Conservation (phyloP, 306 rosid species). For the Medicago lupulina region DNA sequence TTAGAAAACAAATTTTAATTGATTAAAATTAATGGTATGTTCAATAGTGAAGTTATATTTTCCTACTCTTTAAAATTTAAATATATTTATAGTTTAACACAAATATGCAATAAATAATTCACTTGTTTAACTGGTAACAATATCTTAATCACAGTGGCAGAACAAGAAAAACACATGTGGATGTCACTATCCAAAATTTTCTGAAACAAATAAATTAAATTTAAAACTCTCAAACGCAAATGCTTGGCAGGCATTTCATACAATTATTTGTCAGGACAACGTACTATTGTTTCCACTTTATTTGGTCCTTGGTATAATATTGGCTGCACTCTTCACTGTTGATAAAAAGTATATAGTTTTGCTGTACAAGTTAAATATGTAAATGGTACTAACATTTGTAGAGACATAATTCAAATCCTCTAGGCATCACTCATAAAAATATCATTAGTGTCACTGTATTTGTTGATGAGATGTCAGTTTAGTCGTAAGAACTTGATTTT, state of each 20-base stretch:
- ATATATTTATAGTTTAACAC: neutral
- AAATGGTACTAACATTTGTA: neutral
- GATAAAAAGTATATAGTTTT: neutral
- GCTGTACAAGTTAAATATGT: slow-evolving; percentile 13
- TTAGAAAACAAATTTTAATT: too few species aligned
- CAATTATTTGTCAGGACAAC: slow-evolving; percentile 28
- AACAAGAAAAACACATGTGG: neutral
- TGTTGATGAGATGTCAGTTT: too few species aligned
- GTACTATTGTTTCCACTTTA: slow-evolving; percentile 31
- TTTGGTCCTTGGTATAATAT: neutral
- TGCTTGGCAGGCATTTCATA: slow-evolving; percentile 36
- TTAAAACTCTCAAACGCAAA: neutral
- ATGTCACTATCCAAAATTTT: neutral
- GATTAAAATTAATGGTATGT: too few species aligned
- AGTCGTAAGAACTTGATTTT: too few species aligned
- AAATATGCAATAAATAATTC: neutral
- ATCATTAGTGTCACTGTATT: too few species aligned
- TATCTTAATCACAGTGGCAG: neutral
- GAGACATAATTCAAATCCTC: too few species aligned
- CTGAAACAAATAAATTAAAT: neutral
- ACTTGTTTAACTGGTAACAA: neutral
- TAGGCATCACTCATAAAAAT: too few species aligned
- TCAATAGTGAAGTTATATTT: neutral
- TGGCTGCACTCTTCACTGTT: neutral
- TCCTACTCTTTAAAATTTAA: neutral